These are phyloP conservation scores for Acanthamoeba triangularis DNA, from an alignment of 208 protist species.

Conservation along the genomic window DNA sequence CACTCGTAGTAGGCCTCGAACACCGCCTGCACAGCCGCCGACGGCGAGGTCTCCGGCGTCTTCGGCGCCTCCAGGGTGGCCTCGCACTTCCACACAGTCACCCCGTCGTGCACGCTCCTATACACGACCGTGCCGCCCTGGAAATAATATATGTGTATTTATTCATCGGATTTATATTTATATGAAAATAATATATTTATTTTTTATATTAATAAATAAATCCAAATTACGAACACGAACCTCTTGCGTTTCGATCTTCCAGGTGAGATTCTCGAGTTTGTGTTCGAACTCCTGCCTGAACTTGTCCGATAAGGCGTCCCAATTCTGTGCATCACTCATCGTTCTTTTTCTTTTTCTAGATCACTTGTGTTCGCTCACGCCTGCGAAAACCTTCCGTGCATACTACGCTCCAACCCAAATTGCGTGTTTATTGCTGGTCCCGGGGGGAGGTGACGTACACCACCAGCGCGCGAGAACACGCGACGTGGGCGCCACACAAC, in stretches of 20 bases:
- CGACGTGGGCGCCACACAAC: no score
- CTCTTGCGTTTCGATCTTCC: neutral
- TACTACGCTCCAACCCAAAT: no score
- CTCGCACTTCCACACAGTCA: conserved; percentile 45
- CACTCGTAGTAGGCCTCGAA: conserved; percentile 53
- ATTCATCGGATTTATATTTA: neutral
- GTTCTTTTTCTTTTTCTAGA: neutral
- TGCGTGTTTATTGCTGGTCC: no score
- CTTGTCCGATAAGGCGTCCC: conserved; percentile 12
- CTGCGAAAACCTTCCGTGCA: no score
- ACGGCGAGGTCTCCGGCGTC: neutral
- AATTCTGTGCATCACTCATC: neutral
- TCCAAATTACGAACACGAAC: neutral
- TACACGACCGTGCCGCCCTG: neutral
- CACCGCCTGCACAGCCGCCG: neutral
- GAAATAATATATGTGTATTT: neutral
- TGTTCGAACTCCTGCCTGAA: conserved; percentile 10
- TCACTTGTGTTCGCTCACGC: neutral
- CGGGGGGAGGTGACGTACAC: no score
- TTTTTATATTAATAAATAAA: neutral
- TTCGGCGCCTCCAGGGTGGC: neutral
- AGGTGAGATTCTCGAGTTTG: neutral
- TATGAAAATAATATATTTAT: neutral
- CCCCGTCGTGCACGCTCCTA: neutral
- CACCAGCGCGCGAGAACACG: no score